These are phyloP conservation scores for Parmelia sp. DNA, from an alignment of 495 filamentous ascomycete species.

Conservation along the genomic window DNA sequence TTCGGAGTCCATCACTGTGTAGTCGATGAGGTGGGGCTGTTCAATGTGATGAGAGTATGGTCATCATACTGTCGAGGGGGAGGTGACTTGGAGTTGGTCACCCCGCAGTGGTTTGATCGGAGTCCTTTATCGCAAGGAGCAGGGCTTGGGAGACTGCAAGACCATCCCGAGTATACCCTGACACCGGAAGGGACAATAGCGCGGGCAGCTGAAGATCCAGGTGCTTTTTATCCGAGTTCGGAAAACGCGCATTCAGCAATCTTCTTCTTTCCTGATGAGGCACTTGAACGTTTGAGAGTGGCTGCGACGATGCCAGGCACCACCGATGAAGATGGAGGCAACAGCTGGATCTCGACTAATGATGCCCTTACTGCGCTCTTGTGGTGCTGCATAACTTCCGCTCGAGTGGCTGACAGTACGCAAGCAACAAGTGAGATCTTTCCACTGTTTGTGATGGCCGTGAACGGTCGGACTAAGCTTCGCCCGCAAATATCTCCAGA, in stretches of 20 bases:
- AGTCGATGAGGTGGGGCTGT: conserved; percentile 35
- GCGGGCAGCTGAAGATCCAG: conserved; percentile 10
- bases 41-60: conserved; percentile 17
- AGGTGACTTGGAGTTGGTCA: conserved; percentile 1
- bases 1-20: conserved; percentile 42
- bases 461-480: conserved; percentile 14
- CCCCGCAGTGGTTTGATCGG: conserved; percentile 16
- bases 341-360: conserved; percentile 16
- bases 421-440: neutral
- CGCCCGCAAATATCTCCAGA: conserved; percentile 14
- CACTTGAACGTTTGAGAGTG: conserved; percentile 6
- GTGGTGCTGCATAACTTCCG: conserved; percentile 21
- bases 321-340: neutral
- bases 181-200: conserved; percentile 7
- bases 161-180: conserved; percentile 18
- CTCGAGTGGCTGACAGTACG: conserved; percentile 6
- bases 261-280: conserved; percentile 15
- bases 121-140: conserved; percentile 14
- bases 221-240: conserved; percentile 1
- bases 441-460: conserved; percentile 13
- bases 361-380: conserved; percentile 22
- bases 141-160: conserved; percentile 14
- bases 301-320: neutral
- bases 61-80: conserved; percentile 17
- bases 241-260: conserved; percentile 6